Conservation (phyloP, 1,284 basidiomycete genomes). For the Apiotrichum gracile region DNA sequence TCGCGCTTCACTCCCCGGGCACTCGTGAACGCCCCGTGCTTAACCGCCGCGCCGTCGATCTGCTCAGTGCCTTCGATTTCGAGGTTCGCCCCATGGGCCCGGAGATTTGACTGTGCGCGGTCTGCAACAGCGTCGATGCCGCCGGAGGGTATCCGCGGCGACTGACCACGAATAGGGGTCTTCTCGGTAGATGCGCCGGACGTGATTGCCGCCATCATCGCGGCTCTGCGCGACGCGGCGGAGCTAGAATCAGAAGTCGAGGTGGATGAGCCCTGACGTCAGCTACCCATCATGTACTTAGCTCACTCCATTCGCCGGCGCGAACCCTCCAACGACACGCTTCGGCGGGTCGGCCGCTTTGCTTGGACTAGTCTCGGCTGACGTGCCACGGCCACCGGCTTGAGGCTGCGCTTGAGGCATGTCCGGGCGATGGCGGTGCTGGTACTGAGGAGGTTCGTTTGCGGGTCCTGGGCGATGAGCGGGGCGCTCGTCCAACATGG, state of each 20-base stretch:
- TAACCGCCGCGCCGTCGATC: background rate
- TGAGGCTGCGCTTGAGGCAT: constrained; percentile 1
- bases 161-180: constrained; percentile 8
- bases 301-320: constrained; percentile 5
- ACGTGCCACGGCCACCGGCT: background rate
- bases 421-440: constrained; percentile 40
- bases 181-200: background rate
- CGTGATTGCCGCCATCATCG: constrained; percentile 18
- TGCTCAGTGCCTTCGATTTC: constrained; percentile 8
- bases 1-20: constrained; percentile 35
- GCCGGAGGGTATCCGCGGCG: constrained; percentile 30
- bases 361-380: background rate
- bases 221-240: constrained; percentile 15
- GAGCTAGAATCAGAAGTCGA: background rate
- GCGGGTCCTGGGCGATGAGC: background rate
- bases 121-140: constrained; percentile 27
- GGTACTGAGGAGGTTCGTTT: constrained; percentile 20
- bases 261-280: background rate
- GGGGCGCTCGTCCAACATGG: constrained; percentile 1
- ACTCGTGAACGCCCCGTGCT: constrained; percentile 27
- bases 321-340: constrained; percentile 4
- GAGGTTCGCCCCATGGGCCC: constrained; percentile 1
- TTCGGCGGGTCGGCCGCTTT: background rate
- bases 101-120: constrained; percentile 18
- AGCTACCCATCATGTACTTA: background rate